Evolutionary conservation across 1,284 basidiomycete genomes (phyloP).

Genomic region (Blastosporella zonata): DNA sequence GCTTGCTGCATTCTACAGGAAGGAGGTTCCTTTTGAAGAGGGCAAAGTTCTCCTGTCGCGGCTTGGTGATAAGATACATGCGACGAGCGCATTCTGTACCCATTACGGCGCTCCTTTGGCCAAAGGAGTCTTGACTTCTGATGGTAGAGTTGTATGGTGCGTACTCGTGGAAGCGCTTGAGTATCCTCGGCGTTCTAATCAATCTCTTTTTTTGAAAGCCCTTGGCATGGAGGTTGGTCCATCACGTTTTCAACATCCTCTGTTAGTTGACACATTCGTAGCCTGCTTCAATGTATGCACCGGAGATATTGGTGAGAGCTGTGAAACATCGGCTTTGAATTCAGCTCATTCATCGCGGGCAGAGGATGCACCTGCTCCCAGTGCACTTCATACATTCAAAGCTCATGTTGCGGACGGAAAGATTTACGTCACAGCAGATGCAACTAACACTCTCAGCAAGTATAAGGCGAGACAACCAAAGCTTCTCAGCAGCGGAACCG

Average conservation of each 20-base stretch:
- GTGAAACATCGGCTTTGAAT: background rate
- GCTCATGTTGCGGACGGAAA: conserved; percentile 69
- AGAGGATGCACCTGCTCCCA: conserved; percentile 91
- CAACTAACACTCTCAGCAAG: conserved; percentile 63
- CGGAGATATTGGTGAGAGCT: conserved; percentile 63
- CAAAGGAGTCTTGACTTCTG: conserved; percentile 79
- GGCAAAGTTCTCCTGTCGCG: conserved; percentile 83
- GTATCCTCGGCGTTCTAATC: background rate
- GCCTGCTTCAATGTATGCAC: conserved; percentile 89
- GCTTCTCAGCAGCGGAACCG: conserved; percentile 41
- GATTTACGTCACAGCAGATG: conserved; percentile 79
- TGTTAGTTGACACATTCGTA: conserved; percentile 23
- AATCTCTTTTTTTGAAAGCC: conserved; percentile 39
- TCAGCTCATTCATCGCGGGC: conserved; percentile 19
- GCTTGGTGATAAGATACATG: conserved; percentile 70
- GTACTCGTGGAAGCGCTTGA: conserved; percentile 20
- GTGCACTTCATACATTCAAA: conserved; percentile 82
- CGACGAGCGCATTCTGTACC: conserved; percentile 86
- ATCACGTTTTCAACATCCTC: background rate
- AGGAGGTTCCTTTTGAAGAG: conserved; percentile 77
- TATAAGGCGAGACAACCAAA: conserved; percentile 64
- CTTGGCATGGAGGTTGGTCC: conserved; percentile 82
- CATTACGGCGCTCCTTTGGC: conserved; percentile 85
- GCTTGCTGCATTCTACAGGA: conserved; percentile 43
- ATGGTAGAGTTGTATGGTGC: conserved; percentile 79